These are phyloP conservation scores for Saitozyma podzolica DNA, from an alignment of 768 basidiomycete species.

Conservation along the genomic window DNA sequence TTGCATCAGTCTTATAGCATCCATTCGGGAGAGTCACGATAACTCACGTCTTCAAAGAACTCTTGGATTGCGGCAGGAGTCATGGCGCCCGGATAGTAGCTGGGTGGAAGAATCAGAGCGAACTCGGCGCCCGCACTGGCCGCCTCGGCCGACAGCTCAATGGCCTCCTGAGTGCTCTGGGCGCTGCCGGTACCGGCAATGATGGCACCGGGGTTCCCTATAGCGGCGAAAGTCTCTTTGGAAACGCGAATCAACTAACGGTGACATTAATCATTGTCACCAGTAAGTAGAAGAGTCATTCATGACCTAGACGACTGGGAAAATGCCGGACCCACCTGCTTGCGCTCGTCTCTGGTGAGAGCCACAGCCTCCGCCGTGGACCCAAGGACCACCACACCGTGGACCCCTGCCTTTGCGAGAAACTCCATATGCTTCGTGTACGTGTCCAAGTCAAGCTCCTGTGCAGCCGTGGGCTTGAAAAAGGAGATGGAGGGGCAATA, in stretches of 20 bases:
- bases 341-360: slow-evolving; percentile 46
- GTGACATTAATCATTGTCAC: not conserved
- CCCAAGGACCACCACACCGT: slow-evolving; percentile 45
- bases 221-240: slow-evolving; percentile 19
- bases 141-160: slow-evolving; percentile 24
- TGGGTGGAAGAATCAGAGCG: slow-evolving; percentile 26
- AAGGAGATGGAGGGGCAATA: slow-evolving; percentile 49
- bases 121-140: slow-evolving; percentile 27
- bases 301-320: not conserved
- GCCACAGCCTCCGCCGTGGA: slow-evolving; percentile 50
- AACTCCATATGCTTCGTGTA: slow-evolving; percentile 51
- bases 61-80: slow-evolving; percentile 36
- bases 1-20: not conserved
- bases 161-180: slow-evolving; percentile 30
- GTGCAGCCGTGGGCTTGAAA: slow-evolving; percentile 46
- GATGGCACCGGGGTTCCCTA: slow-evolving; percentile 30
- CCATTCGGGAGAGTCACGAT: not conserved
- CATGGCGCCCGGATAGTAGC: slow-evolving; percentile 42
- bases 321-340: slow-evolving; percentile 29
- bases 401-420: slow-evolving; percentile 45
- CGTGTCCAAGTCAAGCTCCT: slow-evolving; percentile 51
- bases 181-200: slow-evolving; percentile 39
- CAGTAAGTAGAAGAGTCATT: slow-evolving; percentile 2
- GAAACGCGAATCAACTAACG: slow-evolving; percentile 26
- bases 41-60: slow-evolving; percentile 46